Percentiles rank a stretch among this genome's conserved stretches.
Conservation (phyloP, 2,329 filamentous ascomycete genomes). For the Capronia americana region DNA sequence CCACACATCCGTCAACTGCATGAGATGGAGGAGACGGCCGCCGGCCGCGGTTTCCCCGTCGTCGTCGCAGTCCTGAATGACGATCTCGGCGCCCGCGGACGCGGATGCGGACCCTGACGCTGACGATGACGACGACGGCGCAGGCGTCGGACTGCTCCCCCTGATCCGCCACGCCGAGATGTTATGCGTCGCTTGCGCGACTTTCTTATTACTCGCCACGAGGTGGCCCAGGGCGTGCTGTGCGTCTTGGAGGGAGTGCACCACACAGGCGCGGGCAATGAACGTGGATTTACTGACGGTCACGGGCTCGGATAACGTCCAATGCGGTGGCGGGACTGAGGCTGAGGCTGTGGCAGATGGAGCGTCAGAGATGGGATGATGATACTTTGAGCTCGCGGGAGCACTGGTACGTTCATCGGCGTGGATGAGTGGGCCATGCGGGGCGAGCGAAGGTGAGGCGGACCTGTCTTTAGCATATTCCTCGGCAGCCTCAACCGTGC, state of each 20-base stretch:
- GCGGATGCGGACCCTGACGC: too few species aligned
- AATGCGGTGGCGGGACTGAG: conserved; percentile 60
- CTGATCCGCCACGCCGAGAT: conserved; percentile 89
- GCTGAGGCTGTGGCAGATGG: conserved; percentile 2
- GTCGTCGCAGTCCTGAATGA: conserved; percentile 86
- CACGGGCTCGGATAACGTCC: conserved; percentile 76
- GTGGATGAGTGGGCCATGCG: not conserved
- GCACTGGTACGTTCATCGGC: not conserved
- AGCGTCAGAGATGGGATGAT: conserved; percentile 11
- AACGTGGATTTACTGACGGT: conserved; percentile 89
- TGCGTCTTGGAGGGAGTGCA: conserved; percentile 74
- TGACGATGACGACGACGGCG: too few species aligned
- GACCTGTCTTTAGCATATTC: conserved; percentile 37
- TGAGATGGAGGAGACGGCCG: conserved; percentile 79
- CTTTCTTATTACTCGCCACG: conserved; percentile 80
- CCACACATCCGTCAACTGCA: conserved; percentile 96
- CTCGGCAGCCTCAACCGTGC: conserved; percentile 28
- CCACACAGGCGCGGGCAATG: conserved; percentile 67
- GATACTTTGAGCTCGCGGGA: not conserved
- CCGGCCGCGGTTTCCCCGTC: conserved; percentile 95
- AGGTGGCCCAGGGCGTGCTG: conserved; percentile 74
- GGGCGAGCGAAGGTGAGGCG: conserved; percentile 23
- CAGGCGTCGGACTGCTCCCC: not conserved
- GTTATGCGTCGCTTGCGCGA: conserved; percentile 89
- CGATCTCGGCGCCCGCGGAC: not conserved